Percentiles rank a stretch among this genome's conserved stretches.
Conservation (phyloP, 1,284 basidiomycete genomes). For the Fomitopsis schrenkii region DNA sequence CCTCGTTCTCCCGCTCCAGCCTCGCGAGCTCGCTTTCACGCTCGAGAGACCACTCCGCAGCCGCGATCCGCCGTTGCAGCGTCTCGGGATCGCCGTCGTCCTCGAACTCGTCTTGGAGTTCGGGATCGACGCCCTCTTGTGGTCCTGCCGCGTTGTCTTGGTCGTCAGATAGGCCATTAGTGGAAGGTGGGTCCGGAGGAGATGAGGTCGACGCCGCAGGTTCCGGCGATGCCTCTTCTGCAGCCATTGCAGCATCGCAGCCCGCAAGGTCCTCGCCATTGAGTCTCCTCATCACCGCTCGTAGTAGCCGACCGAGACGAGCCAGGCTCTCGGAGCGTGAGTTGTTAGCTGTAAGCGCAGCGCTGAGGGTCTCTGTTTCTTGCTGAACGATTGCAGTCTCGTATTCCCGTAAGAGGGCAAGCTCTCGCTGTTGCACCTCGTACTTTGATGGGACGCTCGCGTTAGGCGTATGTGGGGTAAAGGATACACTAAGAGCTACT, state of each 20-base stretch:
- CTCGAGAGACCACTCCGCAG: constrained; percentile 73
- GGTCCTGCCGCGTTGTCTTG: background rate
- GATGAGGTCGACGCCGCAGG: constrained; percentile 5
- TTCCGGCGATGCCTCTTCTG: background rate
- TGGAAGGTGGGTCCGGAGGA: constrained; percentile 2
- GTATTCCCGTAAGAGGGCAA: constrained; percentile 89
- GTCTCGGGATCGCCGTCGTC: constrained; percentile 22
- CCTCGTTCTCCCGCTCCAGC: constrained; percentile 82
- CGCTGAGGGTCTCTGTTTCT: constrained; percentile 69
- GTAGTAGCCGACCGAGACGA: constrained; percentile 70
- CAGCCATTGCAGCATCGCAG: constrained; percentile 15
- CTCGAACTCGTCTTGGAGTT: constrained; percentile 14
- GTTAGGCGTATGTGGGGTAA: constrained; percentile 1
- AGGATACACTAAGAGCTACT: constrained; percentile 31
- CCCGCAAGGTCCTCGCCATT: constrained; percentile 64
- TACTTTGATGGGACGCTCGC: constrained; percentile 46
- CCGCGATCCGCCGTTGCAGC: constrained; percentile 24
- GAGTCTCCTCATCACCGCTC: constrained; percentile 68
- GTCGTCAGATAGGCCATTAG: background rate
- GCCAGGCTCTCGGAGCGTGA: constrained; percentile 68
- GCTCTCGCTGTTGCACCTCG: constrained; percentile 91
- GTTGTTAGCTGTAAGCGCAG: constrained; percentile 59
- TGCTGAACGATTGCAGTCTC: constrained; percentile 77
- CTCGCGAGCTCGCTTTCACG: constrained; percentile 83
- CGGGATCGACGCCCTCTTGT: constrained; percentile 13